phyloP scores from a whole-genome alignment of 108 stramenopile genomes.

The Cyclostephanos invisitatus region DNA sequence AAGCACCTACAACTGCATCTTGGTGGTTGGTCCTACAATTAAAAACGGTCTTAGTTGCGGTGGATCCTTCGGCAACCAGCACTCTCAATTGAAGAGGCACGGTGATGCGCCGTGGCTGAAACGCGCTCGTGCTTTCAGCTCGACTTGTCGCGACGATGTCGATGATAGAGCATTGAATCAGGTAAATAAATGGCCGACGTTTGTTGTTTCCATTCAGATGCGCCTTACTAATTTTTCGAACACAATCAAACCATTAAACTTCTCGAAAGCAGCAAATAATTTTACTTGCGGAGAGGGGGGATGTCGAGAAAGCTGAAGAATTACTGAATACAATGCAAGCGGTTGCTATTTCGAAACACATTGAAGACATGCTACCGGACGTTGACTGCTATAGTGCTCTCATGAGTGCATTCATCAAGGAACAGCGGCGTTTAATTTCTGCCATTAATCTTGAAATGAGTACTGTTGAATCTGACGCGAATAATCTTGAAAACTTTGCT shows the following conservation, averaged over 20 bases:
- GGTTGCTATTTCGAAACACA: slow-evolving; percentile 22
- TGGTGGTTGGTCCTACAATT: neutral
- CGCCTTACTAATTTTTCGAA: neutral
- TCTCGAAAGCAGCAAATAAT: slow-evolving; percentile 28
- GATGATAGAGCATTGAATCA: slow-evolving; percentile 4
- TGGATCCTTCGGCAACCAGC: neutral
- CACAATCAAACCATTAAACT: neutral
- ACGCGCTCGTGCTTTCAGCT: slow-evolving; percentile 11
- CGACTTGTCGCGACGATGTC: neutral
- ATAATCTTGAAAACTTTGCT: slow-evolving; percentile 7
- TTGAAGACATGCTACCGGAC: slow-evolving; percentile 22
- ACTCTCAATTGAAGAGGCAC: neutral
- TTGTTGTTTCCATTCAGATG: neutral
- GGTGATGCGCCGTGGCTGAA: neutral
- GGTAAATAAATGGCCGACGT: neutral
- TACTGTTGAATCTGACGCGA: slow-evolving; percentile 18
- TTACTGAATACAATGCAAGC: slow-evolving; percentile 31
- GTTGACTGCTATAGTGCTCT: slow-evolving; percentile 46
- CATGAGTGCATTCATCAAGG: slow-evolving; percentile 35
- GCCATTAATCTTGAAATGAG: neutral
- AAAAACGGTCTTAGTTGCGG: neutral
- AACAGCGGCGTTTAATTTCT: slow-evolving; percentile 32
- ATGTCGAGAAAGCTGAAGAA: slow-evolving; percentile 29
- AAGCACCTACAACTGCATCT: neutral
- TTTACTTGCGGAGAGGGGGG: slow-evolving; percentile 36